Evolutionary conservation across 441 rosid species (phyloP).

Genomic region (Jatropha podagrica): DNA sequence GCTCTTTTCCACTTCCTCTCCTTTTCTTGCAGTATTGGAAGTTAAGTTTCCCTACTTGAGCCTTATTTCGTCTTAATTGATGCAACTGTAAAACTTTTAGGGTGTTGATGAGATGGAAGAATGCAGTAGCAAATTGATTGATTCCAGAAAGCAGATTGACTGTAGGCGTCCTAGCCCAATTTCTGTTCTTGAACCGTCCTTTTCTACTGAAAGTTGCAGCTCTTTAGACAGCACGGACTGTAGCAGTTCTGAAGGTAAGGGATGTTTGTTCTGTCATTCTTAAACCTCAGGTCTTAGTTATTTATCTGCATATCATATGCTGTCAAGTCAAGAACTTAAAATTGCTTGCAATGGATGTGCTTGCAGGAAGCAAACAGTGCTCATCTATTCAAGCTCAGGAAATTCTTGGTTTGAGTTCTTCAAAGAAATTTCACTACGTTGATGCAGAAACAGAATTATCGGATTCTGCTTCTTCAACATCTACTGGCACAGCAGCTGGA

Average conservation of each 20-base stretch:
- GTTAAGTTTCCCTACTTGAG: no score
- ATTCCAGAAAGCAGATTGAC: slow-evolving; percentile 36
- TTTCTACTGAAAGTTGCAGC: slow-evolving; percentile 64
- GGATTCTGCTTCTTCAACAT: slow-evolving; percentile 71
- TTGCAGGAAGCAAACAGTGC: slow-evolving; percentile 55
- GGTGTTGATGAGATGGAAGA: slow-evolving; percentile 52
- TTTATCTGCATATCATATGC: background rate
- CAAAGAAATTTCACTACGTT: slow-evolving; percentile 33
- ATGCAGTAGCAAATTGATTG: slow-evolving; percentile 34
- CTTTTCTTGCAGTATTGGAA: no score
- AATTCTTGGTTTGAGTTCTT: slow-evolving; percentile 38
- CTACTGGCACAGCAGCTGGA: slow-evolving; percentile 33
- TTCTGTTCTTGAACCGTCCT: slow-evolving; percentile 61
- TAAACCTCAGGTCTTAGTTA: background rate
- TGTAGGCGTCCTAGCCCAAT: slow-evolving; percentile 65
- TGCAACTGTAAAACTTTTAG: slow-evolving; percentile 31
- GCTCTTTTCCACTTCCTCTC: no score
- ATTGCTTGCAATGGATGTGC: slow-evolving; percentile 8
- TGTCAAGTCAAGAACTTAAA: slow-evolving; percentile 15
- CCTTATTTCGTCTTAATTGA: background rate
- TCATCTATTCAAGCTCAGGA: slow-evolving; percentile 52
- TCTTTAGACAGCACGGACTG: slow-evolving; percentile 62
- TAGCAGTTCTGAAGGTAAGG: slow-evolving; percentile 47
- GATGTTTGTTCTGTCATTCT: background rate
- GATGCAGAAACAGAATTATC: slow-evolving; percentile 59